Conservation (phyloP, 805 yeast species). For the Candida coleopterorum region DNA sequence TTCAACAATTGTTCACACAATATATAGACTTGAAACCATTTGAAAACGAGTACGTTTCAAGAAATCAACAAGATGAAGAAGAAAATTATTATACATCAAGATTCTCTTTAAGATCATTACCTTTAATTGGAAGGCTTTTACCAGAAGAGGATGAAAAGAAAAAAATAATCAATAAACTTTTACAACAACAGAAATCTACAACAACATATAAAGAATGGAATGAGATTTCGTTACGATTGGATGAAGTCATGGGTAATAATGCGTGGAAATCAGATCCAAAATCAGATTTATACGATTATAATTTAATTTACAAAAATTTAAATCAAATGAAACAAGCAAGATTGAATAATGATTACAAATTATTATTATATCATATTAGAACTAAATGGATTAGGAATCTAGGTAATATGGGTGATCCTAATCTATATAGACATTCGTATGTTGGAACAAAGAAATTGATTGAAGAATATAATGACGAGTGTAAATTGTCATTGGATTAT, state of each 20-base stretch:
- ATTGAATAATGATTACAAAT: conserved; percentile 48
- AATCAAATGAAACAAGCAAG: conserved; percentile 59
- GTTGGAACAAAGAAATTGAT: conserved; percentile 83
- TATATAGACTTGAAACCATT: conserved; percentile 9
- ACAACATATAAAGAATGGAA: conserved; percentile 61
- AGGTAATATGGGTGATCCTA: conserved; percentile 82
- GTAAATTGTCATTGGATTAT: conserved; percentile 44
- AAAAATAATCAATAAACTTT: conserved; percentile 16
- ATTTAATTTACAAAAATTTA: conserved; percentile 50
- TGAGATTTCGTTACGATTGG: conserved; percentile 57
- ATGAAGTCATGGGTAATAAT: conserved; percentile 56
- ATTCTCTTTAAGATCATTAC: conserved; percentile 13
- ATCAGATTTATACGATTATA: conserved; percentile 70
- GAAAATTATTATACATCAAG: background rate
- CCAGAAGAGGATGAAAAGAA: conserved; percentile 21
- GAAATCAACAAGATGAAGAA: background rate
- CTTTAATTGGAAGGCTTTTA: conserved; percentile 16
- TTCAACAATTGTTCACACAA: conserved; percentile 12
- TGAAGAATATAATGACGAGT: conserved; percentile 79
- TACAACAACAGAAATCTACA: conserved; percentile 30
- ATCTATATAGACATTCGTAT: conserved; percentile 70
- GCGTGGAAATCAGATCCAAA: conserved; percentile 66
- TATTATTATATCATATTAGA: conserved; percentile 67
- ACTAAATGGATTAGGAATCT: conserved; percentile 82
- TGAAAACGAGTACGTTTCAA: background rate